Percentiles rank a stretch among this genome's conserved stretches.
Evolutionary conservation across 148 eudicot species (phyloP).

Genomic region (Heliosperma pusillum): DNA sequence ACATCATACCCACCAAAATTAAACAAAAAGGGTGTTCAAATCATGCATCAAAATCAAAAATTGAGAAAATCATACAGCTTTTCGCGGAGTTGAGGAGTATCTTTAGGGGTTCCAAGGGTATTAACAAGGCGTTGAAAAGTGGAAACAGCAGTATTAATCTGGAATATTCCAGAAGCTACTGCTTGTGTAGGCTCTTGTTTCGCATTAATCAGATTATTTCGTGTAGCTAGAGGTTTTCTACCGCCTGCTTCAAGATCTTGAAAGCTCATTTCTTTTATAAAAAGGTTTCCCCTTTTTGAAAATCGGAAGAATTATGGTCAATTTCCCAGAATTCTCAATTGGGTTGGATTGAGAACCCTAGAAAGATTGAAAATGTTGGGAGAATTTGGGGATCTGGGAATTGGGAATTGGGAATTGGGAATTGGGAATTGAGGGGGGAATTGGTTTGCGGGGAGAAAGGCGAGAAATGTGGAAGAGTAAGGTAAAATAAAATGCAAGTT

Average conservation of each 20-base stretch:
- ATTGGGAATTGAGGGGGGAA: background rate
- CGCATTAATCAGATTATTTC: slow-evolving; percentile 40
- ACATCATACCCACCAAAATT: slow-evolving; percentile 10
- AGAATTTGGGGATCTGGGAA: background rate
- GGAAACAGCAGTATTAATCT: slow-evolving; percentile 79
- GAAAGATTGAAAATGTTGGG: background rate
- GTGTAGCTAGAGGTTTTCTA: slow-evolving; percentile 33
- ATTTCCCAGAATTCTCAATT: background rate
- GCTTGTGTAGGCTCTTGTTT: slow-evolving; percentile 64
- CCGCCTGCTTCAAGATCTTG: slow-evolving; percentile 70
- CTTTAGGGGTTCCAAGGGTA: slow-evolving; percentile 90
- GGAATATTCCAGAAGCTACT: slow-evolving; percentile 68
- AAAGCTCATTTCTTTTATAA: slow-evolving; percentile 75
- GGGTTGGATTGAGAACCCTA: slow-evolving; percentile 5
- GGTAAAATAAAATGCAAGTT: no score
- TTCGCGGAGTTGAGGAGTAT: slow-evolving; percentile 76
- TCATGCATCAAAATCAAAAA: background rate
- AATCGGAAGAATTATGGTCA: background rate
- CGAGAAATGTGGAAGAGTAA: background rate
- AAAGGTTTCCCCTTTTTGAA: background rate
- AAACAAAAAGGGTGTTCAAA: background rate
- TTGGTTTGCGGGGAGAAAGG: background rate
- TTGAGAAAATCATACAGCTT: slow-evolving; percentile 43
- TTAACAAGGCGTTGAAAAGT: slow-evolving; percentile 83
- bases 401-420: slow-evolving; percentile 1